These are phyloP conservation scores for Fraxinus americana DNA, from an alignment of 257 asterid species.

Conservation along the genomic window DNA sequence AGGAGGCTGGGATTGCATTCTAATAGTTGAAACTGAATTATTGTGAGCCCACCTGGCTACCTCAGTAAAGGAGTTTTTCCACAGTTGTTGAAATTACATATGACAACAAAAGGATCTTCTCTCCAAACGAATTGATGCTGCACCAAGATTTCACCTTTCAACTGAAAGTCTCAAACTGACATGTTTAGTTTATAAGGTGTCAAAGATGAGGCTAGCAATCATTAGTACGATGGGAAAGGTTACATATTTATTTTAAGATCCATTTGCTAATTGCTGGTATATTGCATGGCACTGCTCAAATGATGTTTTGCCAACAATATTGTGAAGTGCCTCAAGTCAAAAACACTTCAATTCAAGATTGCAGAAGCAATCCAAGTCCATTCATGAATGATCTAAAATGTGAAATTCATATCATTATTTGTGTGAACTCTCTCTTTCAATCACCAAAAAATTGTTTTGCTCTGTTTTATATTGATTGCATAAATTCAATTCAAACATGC, in stretches of 20 bases:
- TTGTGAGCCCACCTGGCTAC: too few species aligned
- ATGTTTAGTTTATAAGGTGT: neutral
- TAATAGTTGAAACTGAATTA: neutral
- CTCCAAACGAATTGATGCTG: neutral
- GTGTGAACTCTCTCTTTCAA: conserved; percentile 16
- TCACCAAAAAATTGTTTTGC: neutral
- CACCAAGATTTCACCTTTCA: conserved; percentile 9
- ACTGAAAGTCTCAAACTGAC: neutral
- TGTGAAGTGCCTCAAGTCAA: neutral
- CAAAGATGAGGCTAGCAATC: conserved; percentile 3
- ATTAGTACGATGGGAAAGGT: neutral
- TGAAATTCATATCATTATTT: neutral
- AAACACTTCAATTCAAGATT: conserved; percentile 8
- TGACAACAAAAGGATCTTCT: neutral
- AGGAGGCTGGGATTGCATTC: neutral
- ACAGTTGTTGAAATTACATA: neutral
- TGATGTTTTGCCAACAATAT: too few species aligned
- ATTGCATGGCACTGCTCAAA: neutral
- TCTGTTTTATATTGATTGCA: conserved; percentile 22
- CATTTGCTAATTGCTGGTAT: neutral
- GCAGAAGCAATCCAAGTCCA: neutral
- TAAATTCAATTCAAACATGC: neutral
- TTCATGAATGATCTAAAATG: neutral
- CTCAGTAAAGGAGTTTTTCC: too few species aligned
- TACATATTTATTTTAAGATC: neutral